Evolutionary conservation across 192 early-diverging fungal genomes (phyloP).

Genomic region (Coemansia sp.): DNA sequence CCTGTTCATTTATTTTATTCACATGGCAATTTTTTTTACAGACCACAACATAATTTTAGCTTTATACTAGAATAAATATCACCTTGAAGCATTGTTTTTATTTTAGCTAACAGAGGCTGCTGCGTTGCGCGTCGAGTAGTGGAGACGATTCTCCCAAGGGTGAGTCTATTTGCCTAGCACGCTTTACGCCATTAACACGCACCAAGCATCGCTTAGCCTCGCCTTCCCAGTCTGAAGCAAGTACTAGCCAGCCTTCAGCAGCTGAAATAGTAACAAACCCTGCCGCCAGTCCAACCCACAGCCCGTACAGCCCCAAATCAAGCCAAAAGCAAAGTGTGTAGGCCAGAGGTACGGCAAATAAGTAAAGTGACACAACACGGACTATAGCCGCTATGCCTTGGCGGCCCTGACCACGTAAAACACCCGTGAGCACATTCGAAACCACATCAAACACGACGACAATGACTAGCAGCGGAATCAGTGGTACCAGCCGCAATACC

Average conservation of each 20-base stretch:
- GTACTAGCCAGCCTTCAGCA: constrained; percentile 40
- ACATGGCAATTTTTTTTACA: not conserved
- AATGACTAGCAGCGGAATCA: constrained; percentile 37
- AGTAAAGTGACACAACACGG: constrained; percentile 52
- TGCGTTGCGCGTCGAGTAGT: constrained; percentile 11
- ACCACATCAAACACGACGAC: constrained; percentile 55
- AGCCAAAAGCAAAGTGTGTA: constrained; percentile 54
- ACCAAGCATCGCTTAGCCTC: constrained; percentile 31
- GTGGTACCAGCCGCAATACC: constrained; percentile 14
- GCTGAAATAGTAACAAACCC: constrained; percentile 30
- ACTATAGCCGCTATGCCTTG: constrained; percentile 56
- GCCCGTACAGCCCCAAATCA: constrained; percentile 58
- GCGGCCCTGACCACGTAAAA: constrained; percentile 57
- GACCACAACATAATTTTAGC: not conserved
- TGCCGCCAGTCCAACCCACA: constrained; percentile 60
- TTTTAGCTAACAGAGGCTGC: not conserved
- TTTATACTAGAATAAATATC: not conserved
- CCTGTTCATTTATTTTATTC: too few species aligned
- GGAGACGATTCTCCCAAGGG: constrained; percentile 25
- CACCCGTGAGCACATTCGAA: constrained; percentile 61
- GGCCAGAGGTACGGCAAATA: constrained; percentile 55
- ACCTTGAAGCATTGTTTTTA: not conserved
- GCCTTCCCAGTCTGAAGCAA: constrained; percentile 36
- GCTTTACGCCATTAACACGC: constrained; percentile 14
- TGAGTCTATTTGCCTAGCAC: constrained; percentile 10